phyloP scores from a whole-genome alignment of 2,329 filamentous ascomycete species.

The Fusarium sp. region DNA sequence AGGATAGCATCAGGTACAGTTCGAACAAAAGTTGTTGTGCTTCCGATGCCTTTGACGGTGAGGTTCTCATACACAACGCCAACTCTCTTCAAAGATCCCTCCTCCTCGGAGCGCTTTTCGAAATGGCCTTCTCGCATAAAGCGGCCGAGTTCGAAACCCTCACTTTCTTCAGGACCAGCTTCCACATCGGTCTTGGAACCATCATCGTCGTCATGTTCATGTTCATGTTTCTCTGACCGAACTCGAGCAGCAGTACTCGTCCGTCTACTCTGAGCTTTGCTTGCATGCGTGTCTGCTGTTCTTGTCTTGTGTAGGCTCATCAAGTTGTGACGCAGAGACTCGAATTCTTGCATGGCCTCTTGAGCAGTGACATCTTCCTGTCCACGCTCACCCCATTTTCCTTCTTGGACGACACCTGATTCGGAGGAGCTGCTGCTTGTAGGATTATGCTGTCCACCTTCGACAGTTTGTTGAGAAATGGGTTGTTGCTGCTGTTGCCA shows the following conservation, averaged over 20 bases:
- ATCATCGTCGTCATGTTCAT: slow-evolving; percentile 41
- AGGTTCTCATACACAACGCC: slow-evolving; percentile 81
- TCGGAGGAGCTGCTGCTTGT: slow-evolving; percentile 30
- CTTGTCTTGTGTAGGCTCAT: slow-evolving; percentile 48
- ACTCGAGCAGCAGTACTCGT: slow-evolving; percentile 18
- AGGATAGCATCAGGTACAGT: slow-evolving; percentile 79
- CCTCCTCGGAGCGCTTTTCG: slow-evolving; percentile 52
- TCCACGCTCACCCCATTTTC: slow-evolving; percentile 51
- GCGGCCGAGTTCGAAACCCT: slow-evolving; percentile 26
- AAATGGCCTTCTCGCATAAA: slow-evolving; percentile 36
- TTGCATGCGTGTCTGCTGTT: slow-evolving; percentile 48
- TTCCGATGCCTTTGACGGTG: slow-evolving; percentile 76
- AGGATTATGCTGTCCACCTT: slow-evolving; percentile 2
- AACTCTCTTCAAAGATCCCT: slow-evolving; percentile 75
- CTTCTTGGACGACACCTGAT: slow-evolving; percentile 27
- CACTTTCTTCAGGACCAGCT: slow-evolving; percentile 13
- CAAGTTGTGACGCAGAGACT: slow-evolving; percentile 49
- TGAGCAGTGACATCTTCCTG: slow-evolving; percentile 48
- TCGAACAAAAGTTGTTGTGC: slow-evolving; percentile 73
- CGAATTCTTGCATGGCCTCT: slow-evolving; percentile 49
- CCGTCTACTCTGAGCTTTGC: slow-evolving; percentile 22
- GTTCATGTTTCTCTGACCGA: slow-evolving; percentile 34
- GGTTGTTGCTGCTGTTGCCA: slow-evolving; percentile 24
- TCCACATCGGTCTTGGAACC: slow-evolving; percentile 48
- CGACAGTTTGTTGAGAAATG: slow-evolving; percentile 38